Percentiles rank a stretch among this genome's conserved stretches.
phyloP scores from a whole-genome alignment of 164 flowering plant species.

The Euptelea pleiosperma region DNA sequence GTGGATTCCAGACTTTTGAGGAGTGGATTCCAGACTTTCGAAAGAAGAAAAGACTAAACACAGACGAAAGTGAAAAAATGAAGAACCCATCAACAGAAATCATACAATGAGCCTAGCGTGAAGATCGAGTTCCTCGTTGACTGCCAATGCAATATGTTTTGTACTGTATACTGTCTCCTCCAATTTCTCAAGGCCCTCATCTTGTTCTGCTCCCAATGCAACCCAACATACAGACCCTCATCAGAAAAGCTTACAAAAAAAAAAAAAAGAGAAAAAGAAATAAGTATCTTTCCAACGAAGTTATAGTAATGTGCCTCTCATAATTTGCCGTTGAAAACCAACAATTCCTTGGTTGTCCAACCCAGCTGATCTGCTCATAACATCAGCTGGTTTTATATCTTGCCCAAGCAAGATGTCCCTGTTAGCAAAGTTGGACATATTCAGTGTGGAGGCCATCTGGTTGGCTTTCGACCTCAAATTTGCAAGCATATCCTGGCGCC shows the following conservation, averaged over 20 bases:
- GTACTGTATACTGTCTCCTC: constrained; percentile 76
- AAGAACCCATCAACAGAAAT: constrained; percentile 6
- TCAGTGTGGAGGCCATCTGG: constrained; percentile 73
- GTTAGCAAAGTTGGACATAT: constrained; percentile 74
- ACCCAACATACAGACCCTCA: constrained; percentile 1
- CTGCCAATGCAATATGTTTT: constrained; percentile 81
- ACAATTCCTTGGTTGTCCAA: constrained; percentile 75
- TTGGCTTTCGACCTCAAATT: constrained; percentile 72
- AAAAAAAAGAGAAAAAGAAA: not conserved
- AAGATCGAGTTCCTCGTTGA: constrained; percentile 75
- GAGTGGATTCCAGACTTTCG: too few species aligned
- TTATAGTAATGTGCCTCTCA: constrained; percentile 52
- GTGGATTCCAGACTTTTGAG: too few species aligned
- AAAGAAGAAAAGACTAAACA: not conserved
- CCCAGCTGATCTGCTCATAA: constrained; percentile 52
- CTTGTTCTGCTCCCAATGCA: constrained; percentile 60
- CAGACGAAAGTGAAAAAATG: not conserved
- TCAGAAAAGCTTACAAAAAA: not conserved
- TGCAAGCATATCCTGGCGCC: constrained; percentile 71
- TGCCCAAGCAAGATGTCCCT: constrained; percentile 82
- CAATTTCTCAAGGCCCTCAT: constrained; percentile 81
- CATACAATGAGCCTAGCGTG: constrained; percentile 73
- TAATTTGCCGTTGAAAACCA: constrained; percentile 72
- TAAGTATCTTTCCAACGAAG: not conserved
- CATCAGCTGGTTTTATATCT: constrained; percentile 54